These are phyloP conservation scores for Pichia rugopelliculosa DNA, from an alignment of 805 yeast genomes.

Conservation along the genomic window DNA sequence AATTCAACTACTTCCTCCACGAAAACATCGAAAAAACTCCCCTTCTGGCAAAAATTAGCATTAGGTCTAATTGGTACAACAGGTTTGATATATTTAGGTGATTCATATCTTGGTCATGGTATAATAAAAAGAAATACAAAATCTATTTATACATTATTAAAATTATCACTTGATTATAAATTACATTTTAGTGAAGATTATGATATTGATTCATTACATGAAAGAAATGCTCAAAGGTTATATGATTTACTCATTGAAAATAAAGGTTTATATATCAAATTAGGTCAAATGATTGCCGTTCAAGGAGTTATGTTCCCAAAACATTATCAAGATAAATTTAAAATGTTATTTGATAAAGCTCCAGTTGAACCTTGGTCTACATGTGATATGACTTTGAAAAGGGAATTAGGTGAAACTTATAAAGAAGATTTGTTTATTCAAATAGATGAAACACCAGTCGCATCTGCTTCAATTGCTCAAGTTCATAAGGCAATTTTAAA, in stretches of 20 bases:
- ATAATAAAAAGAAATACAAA: conserved; percentile 44
- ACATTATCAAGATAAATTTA: conserved; percentile 52
- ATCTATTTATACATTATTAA: conserved; percentile 39
- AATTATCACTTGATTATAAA: conserved; percentile 58
- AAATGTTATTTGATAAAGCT: conserved; percentile 58
- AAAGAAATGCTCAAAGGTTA: conserved; percentile 46
- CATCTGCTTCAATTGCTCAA: conserved; percentile 72
- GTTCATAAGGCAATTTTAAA: conserved; percentile 49
- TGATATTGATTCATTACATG: conserved; percentile 51
- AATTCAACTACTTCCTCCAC: not conserved
- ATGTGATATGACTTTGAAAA: conserved; percentile 34
- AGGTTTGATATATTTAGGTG: conserved; percentile 20
- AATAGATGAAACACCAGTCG: conserved; percentile 54
- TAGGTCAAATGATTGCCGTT: conserved; percentile 75
- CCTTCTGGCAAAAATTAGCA: conserved; percentile 4
- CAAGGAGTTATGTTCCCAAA: conserved; percentile 64
- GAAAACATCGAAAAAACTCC: not conserved
- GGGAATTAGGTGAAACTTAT: conserved; percentile 38
- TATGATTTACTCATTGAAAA: conserved; percentile 38
- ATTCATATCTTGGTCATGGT: conserved; percentile 37
- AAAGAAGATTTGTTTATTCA: conserved; percentile 30
- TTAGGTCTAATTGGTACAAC: conserved; percentile 14
- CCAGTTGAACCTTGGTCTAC: conserved; percentile 49
- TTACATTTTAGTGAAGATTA: conserved; percentile 38
- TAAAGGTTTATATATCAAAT: conserved; percentile 61